Evolutionary conservation across 192 early-diverging fungal species (phyloP), one percentile per base, ranked within the genome.

Genomic region (Cladochytrium replicatum): DNA sequence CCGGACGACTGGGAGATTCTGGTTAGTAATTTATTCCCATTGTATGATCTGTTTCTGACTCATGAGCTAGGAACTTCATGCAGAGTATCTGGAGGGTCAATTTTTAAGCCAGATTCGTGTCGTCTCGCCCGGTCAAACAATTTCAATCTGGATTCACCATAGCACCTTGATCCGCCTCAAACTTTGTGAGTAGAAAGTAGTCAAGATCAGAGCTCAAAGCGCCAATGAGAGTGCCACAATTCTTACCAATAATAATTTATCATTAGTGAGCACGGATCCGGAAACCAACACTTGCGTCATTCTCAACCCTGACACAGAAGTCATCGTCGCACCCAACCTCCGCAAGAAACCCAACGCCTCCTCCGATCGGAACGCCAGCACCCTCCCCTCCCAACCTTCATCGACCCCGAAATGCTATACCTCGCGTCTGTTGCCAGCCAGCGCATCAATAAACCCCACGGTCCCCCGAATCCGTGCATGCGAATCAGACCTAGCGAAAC

Each of bases 1-100:
- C 29, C 43, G 5, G 73, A 75, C 34, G 73, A 75, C 47, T 75
- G 73, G 73, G 67, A 75, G 43, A 66, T 75, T n/a, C 23, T 75
- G 26, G 61, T 63, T 46, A 8, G 57, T 13, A 43, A 48, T n/a
- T 13, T 7, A n/a, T 41, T 21, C 3, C 40, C n/a, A 5, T 49
- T 7, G 41, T 43, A 46, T 51, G 6, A 8, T 46, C 19, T 48
- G 4, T 51, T 5, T 51, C 11, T 6, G n/a, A 26, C 23, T 55
- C 22, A 29, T 22, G 17, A 0, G 15, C 0, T 22, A 61, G 60
- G 67, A 75, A 48, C 41, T 67, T 13, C 53, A 75, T 42, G 67
- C 67, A 2, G 66, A 55, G n/a, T 65, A 55, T 24, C 51, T 75
- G 8, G 73, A 75, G 41, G 60, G 53, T 23, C 61, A 67, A 29